A percentile compares a stretch with the other conserved stretches of the same genome.
Evolutionary conservation across 805 yeast species (phyloP).

Genomic region (Sungouiozyma intestinalis): DNA sequence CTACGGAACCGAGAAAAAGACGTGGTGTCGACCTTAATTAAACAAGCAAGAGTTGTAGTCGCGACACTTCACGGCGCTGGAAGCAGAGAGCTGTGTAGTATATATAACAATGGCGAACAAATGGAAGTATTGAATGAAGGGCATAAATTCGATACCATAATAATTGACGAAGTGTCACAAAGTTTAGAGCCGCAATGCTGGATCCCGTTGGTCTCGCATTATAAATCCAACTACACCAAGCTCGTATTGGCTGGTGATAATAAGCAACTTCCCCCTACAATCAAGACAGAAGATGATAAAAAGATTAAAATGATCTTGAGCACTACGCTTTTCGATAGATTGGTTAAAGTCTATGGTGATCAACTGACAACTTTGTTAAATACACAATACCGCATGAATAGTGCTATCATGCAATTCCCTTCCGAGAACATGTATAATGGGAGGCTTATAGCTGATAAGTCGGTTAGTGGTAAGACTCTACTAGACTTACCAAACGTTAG

Average conservation of each 20-base stretch:
- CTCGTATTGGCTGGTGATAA: constrained; percentile 88
- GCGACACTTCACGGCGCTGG: constrained; percentile 88
- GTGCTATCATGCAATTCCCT: constrained; percentile 66
- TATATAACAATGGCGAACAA: constrained; percentile 29
- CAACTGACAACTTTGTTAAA: constrained; percentile 49
- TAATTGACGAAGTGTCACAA: constrained; percentile 94
- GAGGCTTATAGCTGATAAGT: constrained; percentile 47
- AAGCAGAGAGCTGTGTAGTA: constrained; percentile 50
- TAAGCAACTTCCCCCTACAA: constrained; percentile 83
- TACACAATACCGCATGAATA: constrained; percentile 83
- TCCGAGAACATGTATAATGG: constrained; percentile 56
- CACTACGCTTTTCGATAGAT: constrained; percentile 70
- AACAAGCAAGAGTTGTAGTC: constrained; percentile 57
- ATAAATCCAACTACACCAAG: constrained; percentile 37
- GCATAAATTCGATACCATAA: constrained; percentile 54
- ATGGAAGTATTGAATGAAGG: constrained; percentile 21
- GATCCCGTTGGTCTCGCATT: constrained; percentile 75
- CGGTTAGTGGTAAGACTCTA: constrained; percentile 44
- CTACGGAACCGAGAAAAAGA: constrained; percentile 54
- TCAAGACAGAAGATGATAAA: constrained; percentile 44
- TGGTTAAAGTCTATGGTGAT: constrained; percentile 41
- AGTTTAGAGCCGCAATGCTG: constrained; percentile 92
- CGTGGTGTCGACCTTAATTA: constrained; percentile 46
- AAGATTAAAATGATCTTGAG: constrained; percentile 40
- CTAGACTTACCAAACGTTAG: constrained; percentile 44